Conservation (phyloP, 2,329 filamentous ascomycete genomes). For the Colletotrichum acutatum region DNA sequence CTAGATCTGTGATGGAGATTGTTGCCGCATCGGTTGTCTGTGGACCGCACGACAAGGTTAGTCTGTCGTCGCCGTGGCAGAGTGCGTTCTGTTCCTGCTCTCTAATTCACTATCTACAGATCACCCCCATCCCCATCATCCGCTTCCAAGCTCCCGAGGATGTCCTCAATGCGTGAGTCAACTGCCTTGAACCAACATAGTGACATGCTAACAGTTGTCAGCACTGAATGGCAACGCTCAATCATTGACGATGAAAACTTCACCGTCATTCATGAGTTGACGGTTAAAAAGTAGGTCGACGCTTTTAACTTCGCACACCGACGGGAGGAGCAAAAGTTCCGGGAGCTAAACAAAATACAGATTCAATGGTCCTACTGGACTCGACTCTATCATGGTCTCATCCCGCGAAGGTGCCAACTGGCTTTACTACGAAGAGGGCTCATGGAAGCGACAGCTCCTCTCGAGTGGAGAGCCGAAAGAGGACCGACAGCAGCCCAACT, state of each 20-base stretch:
- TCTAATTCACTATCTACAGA: background rate
- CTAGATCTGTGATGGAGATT: background rate
- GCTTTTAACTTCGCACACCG: background rate
- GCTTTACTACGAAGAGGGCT: background rate
- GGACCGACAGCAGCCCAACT: background rate
- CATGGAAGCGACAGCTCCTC: background rate
- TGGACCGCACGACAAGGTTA: background rate
- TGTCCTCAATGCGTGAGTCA: background rate
- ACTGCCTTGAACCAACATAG: background rate
- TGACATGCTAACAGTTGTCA: background rate
- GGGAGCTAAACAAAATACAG: background rate
- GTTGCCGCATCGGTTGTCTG: background rate
- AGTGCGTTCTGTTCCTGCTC: background rate
- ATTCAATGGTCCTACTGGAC: background rate
- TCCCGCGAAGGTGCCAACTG: background rate
- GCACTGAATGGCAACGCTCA: background rate
- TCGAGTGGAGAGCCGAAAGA: background rate
- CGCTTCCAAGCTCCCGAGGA: background rate
- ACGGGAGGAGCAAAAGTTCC: accelerated
- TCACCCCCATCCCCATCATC: background rate
- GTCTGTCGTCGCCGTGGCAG: background rate
- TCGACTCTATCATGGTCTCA: background rate
- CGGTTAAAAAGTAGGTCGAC: background rate
- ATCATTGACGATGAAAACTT: background rate
- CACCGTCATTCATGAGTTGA: background rate